Base-by-base conservation (phyloP, 179 eudicot genomes). In the Carnegiea gigantea region DNA sequence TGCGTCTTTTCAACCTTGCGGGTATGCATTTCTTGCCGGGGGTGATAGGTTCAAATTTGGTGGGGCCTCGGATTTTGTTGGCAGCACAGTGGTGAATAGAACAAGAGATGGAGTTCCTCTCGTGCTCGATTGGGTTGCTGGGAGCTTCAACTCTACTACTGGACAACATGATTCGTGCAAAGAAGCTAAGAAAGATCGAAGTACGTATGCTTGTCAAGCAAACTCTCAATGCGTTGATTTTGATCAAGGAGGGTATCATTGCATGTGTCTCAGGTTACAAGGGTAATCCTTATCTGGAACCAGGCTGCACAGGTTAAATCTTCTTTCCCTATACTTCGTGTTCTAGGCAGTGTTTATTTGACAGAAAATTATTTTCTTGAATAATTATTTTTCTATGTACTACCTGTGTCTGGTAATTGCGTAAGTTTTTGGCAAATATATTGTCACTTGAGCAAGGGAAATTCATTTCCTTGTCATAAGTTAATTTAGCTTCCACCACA, bases 211-310 rank as follows among this genome's bases (percentile, higher is more conserved):
- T 13, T 89, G 91, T 73, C 80, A 65, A 11, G 51, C 57, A 13
- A 70, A 82, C 17, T 77, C 82, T 13, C 79, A 54, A 11, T 87
- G 90, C 60, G 11, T 17, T 51, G 83, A 86, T 14, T n/a, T 28
- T 10, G 20, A 53, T 2, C 20, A 46, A 24, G 83, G 14, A 15
- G 92, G 92, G 0, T 90, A 88, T 75, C 83, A 53, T 0, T 90
- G 91, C 79, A 24, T 90, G 92, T 77, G 28, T 36, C 15, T 0
- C 60, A 0, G 90, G 87, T 1, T 90, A 77, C 24, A 67, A 82
- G 60, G 91, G 90, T 20, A 90, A 88, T 54, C 89, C 89, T 44
- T 90, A 88, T 73, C 85, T 87, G 36, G 74, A 85, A 26, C 78
- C 86, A 1, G 86, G 83, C 12, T 89, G 89, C 80, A 38, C 77